These are phyloP conservation scores for Cucumis variabilis DNA, from an alignment of 331 rosid species.

Conservation along the genomic window DNA sequence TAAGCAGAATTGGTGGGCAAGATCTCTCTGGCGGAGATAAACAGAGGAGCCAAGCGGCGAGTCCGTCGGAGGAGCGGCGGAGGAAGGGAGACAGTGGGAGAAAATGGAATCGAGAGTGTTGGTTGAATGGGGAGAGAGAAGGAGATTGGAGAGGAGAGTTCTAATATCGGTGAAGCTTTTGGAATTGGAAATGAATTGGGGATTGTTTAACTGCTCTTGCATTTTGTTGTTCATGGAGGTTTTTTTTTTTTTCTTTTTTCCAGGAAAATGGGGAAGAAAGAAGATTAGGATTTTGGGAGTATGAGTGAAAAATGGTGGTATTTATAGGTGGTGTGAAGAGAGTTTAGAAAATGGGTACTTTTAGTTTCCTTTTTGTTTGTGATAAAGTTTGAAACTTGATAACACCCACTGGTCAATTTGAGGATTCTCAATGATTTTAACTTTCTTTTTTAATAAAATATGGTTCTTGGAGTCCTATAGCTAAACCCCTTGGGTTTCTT, in stretches of 20 bases:
- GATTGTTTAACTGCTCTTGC: slow-evolving; percentile 34
- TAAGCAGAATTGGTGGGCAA: slow-evolving; percentile 69
- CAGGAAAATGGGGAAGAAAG: not conserved
- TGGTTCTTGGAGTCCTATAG: not conserved
- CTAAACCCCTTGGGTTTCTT: not conserved
- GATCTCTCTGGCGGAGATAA: slow-evolving; percentile 78
- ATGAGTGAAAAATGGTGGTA: slow-evolving; percentile 36
- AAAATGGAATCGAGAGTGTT: slow-evolving; percentile 92
- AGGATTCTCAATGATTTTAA: not conserved
- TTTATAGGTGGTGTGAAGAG: slow-evolving; percentile 66
- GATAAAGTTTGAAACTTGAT: slow-evolving; percentile 13
- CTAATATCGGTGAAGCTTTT: slow-evolving; percentile 47
- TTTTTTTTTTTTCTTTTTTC: too few species aligned
- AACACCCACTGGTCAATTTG: not conserved
- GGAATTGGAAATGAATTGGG: slow-evolving; percentile 26
- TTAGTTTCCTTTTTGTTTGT: not conserved
- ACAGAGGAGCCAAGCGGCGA: slow-evolving; percentile 76
- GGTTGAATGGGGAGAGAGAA: slow-evolving; percentile 51
- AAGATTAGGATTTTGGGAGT: not conserved
- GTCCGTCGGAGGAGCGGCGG: slow-evolving; percentile 40
- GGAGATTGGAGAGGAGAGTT: slow-evolving; percentile 67
- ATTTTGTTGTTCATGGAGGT: slow-evolving; percentile 52
- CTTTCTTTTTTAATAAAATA: not conserved
- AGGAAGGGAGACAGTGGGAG: slow-evolving; percentile 52
- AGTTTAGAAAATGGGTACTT: not conserved